Evolutionary conservation across 345 rosid genomes (phyloP).

Genomic region (Eucalyptus polyanthemos): DNA sequence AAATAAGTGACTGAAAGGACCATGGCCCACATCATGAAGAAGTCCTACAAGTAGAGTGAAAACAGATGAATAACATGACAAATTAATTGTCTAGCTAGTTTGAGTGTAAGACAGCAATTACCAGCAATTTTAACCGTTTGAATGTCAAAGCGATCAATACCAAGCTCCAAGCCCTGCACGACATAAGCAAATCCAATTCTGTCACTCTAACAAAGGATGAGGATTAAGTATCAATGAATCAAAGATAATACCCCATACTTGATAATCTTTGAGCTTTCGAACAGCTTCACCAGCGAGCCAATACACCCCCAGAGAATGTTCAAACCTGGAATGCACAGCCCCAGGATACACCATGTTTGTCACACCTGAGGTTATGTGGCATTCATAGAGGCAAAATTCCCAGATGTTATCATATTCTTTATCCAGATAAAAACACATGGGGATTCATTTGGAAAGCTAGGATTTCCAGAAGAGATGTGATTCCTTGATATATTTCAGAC

Average conservation of each 20-base stretch:
- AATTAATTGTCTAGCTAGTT: neutral
- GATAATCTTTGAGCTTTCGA: slow-evolving; percentile 47
- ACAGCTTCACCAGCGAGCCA: slow-evolving; percentile 78
- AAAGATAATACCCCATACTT: slow-evolving; percentile 25
- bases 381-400: neutral
- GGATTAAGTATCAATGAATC: neutral
- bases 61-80: neutral
- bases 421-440: neutral
- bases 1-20: slow-evolving; percentile 93
- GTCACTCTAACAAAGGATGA: neutral
- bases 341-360: slow-evolving; percentile 84
- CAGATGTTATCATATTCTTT: neutral
- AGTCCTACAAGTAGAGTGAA: slow-evolving; percentile 46
- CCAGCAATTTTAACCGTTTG: slow-evolving; percentile 93
- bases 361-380: slow-evolving; percentile 36
- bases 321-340: slow-evolving; percentile 85
- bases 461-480: neutral
- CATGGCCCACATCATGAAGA: slow-evolving; percentile 93
- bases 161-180: slow-evolving; percentile 68
- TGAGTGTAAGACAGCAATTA: slow-evolving; percentile 2
- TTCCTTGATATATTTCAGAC: neutral
- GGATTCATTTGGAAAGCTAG: neutral
- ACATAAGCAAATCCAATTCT: neutral
- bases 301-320: slow-evolving; percentile 92
- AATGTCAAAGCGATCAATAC: slow-evolving; percentile 62